Base-by-base conservation (phyloP, 75 land plant genomes). In the Selaginella tamariscina region DNA sequence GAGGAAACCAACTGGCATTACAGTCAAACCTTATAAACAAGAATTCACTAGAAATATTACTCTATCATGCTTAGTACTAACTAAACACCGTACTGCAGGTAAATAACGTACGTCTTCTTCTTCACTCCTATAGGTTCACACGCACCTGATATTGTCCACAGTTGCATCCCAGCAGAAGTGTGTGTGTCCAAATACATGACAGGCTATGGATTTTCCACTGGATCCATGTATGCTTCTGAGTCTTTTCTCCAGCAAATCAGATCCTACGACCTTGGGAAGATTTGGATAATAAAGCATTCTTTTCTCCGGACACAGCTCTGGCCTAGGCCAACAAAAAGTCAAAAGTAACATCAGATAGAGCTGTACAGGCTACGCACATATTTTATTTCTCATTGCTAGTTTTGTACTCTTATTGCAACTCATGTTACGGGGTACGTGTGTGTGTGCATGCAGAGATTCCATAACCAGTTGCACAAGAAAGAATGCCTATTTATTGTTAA, bases 91-190 rank as follows among this genome's bases (percentile, higher is more conserved):
- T n/a, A n/a, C n/a, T n/a, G n/a, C n/a, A n/a, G n/a, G n/a, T n/a
- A n/a, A n/a, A n/a, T n/a, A n/a, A n/a, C n/a, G n/a, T n/a, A n/a
- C n/a, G n/a, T n/a, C n/a, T n/a, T n/a, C n/a, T n/a, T n/a, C n/a
- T n/a, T n/a, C n/a, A n/a, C n/a, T n/a, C n/a, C n/a, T n/a, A n/a
- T n/a, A n/a, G n/a, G n/a, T n/a, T n/a, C n/a, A n/a, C n/a, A n/a
- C n/a, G n/a, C 68, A 90, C 96, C 96, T 90, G 75, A 90, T 79
- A 20, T 84, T 86, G 75, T 87, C 88, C 70, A 90, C 33, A 22
- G 82, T 73, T 32, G 88, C 79, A 77, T 90, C 96, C 96, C 96
- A 90, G 60, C 96, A 83, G 77, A 90, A 90, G 74, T 90, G 96
- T 27, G 91, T 90, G 55, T 90, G 96, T 32, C 96, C 96, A 75